Evolutionary conservation across 1,284 basidiomycete species (phyloP).

Genomic region (Dichomitus squalens): DNA sequence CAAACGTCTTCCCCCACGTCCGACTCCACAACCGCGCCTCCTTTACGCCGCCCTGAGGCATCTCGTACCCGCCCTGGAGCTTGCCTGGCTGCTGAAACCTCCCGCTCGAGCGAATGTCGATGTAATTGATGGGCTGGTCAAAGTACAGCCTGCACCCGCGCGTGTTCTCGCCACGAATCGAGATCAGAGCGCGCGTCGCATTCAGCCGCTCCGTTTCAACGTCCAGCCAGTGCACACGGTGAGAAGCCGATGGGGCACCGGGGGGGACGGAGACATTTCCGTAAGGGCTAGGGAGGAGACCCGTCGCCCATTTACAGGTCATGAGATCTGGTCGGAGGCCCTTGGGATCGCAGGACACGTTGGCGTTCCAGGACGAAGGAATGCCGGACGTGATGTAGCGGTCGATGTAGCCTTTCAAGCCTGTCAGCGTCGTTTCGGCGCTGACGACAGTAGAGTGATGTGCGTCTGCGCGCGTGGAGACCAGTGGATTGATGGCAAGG

Average conservation of each 20-base stretch:
- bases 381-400: constrained; percentile 48
- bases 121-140: constrained; percentile 48
- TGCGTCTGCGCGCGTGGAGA: not conserved
- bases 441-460: constrained; percentile 16
- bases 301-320: constrained; percentile 39
- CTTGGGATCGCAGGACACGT: constrained; percentile 24
- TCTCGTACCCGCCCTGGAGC: constrained; percentile 48
- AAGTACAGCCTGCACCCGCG: constrained; percentile 67
- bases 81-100: constrained; percentile 33
- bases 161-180: constrained; percentile 53
- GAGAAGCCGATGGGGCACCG: not conserved
- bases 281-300: constrained; percentile 37
- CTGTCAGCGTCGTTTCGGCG: constrained; percentile 47
- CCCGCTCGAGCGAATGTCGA: constrained; percentile 34
- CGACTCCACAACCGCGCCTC: constrained; percentile 68
- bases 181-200: constrained; percentile 37
- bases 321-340: constrained; percentile 32
- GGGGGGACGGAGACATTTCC: constrained; percentile 13
- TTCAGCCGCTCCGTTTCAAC: constrained; percentile 38
- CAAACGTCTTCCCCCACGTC: constrained; percentile 63
- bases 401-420: constrained; percentile 46
- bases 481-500: constrained; percentile 15
- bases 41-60: constrained; percentile 42
- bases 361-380: constrained; percentile 49
- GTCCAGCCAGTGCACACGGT: constrained; percentile 29